Evolutionary conservation across 129 eudicot species (phyloP).

Genomic region (Escallonia rubra): DNA sequence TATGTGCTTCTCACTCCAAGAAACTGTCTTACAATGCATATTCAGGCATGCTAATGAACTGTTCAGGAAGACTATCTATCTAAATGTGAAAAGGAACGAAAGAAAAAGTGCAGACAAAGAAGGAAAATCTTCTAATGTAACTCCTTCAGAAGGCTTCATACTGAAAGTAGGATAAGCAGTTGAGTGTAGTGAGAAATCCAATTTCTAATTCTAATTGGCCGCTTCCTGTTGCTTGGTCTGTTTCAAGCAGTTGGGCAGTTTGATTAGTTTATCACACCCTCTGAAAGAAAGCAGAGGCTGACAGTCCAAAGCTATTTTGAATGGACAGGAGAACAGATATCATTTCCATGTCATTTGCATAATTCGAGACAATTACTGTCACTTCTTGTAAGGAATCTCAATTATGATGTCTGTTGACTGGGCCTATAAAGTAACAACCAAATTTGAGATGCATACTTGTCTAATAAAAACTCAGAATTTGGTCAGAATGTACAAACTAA

Average conservation of each 20-base stretch:
- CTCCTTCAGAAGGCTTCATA: too few relatives aligned
- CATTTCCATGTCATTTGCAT: neutral
- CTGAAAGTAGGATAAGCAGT: too few relatives aligned
- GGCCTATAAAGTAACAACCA: neutral
- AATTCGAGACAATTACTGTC: neutral
- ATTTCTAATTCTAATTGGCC: slow-evolving; percentile 6
- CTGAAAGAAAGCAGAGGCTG: slow-evolving; percentile 8
- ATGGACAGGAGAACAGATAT: slow-evolving; percentile 6
- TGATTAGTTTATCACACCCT: slow-evolving; percentile 12
- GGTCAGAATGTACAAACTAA: too few relatives aligned
- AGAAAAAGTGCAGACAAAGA: too few relatives aligned
- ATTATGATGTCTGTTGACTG: neutral
- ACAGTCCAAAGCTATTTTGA: slow-evolving; percentile 9
- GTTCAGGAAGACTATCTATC: neutral
- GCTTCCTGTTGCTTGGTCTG: slow-evolving; percentile 42
- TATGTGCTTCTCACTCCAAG: neutral
- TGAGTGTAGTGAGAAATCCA: too few relatives aligned
- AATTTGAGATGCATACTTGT: too few relatives aligned
- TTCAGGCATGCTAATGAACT: neutral
- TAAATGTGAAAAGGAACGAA: too few relatives aligned
- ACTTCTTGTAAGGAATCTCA: neutral
- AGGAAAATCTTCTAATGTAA: too few relatives aligned
- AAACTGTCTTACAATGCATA: neutral
- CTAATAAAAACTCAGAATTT: too few relatives aligned
- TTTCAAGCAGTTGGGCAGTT: slow-evolving; percentile 30